These are phyloP conservation scores for Pichia thaimueangensis DNA, from an alignment of 805 yeast species.

Conservation along the genomic window DNA sequence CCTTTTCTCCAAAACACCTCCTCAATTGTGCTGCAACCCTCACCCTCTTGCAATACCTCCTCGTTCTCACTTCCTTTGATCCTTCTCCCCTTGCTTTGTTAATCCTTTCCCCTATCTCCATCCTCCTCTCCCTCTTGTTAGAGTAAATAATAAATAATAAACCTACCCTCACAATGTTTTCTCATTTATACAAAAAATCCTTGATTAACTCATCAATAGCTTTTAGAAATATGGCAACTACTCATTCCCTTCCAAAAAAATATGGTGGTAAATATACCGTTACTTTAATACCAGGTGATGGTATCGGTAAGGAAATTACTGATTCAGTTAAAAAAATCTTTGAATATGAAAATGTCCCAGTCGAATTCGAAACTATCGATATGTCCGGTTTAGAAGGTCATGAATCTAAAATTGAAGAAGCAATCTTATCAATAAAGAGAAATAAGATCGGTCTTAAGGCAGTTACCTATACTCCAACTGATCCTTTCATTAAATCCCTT, in stretches of 20 bases:
- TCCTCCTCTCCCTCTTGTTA: slow-evolving; percentile 1
- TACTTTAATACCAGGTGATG: slow-evolving; percentile 96
- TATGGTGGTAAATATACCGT: slow-evolving; percentile 94
- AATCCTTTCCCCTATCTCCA: background rate
- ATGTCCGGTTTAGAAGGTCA: slow-evolving; percentile 48
- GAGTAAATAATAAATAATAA: background rate
- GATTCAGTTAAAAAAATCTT: slow-evolving; percentile 89
- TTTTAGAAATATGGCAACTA: slow-evolving; percentile 29
- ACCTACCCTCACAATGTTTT: slow-evolving; percentile 19
- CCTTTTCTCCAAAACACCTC: background rate
- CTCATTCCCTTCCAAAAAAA: slow-evolving; percentile 62
- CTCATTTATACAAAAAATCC: slow-evolving; percentile 19
- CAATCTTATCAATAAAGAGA: slow-evolving; percentile 86
- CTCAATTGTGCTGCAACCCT: background rate
- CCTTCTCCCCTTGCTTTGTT: background rate
- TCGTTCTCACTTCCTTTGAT: background rate
- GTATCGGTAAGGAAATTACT: slow-evolving; percentile 94
- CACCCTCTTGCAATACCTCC: background rate
- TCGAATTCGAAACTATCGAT: slow-evolving; percentile 85
- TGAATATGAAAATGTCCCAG: slow-evolving; percentile 80
- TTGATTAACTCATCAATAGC: slow-evolving; percentile 13
- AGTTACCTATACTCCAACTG: slow-evolving; percentile 84
- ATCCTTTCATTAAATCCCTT: slow-evolving; percentile 71
- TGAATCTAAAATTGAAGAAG: slow-evolving; percentile 60
- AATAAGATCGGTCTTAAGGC: slow-evolving; percentile 97